Conservation (phyloP, 148 eudicot genomes). For the Camellia granthamiana region DNA sequence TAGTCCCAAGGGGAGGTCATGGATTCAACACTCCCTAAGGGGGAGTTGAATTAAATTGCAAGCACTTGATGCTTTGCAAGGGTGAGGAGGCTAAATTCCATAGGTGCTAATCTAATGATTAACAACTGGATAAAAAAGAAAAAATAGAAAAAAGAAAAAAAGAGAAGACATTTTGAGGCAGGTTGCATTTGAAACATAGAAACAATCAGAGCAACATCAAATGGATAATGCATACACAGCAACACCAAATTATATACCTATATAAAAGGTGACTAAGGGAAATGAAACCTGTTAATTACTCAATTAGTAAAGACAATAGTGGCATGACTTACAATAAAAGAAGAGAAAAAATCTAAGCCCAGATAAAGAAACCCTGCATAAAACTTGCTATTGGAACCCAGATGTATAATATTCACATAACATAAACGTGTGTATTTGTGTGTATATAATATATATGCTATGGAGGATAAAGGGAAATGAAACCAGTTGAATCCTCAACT, state of each 20-base stretch:
- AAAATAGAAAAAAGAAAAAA: no score
- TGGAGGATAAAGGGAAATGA: background rate
- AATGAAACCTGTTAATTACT: constrained; percentile 2
- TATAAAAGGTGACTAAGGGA: background rate
- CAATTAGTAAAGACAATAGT: background rate
- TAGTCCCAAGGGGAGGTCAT: no score
- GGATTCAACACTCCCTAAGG: no score
- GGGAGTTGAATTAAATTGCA: no score
- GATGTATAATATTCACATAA: background rate
- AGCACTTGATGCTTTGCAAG: no score
- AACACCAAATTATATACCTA: background rate
- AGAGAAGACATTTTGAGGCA: background rate
- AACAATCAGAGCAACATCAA: background rate
- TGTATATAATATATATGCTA: background rate
- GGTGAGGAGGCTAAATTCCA: no score
- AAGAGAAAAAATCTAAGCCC: background rate
- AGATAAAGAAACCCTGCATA: background rate
- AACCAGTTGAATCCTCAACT: background rate
- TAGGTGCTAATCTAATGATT: no score
- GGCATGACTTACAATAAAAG: no score
- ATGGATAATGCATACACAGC: background rate
- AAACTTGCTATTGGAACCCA: background rate
- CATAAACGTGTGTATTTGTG: background rate
- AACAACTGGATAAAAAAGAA: no score
- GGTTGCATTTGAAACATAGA: background rate